Evolutionary conservation across 495 filamentous ascomycete genomes (phyloP), one percentile per base, ranked within the genome.

Genomic region (Penicillium flavigenum): DNA sequence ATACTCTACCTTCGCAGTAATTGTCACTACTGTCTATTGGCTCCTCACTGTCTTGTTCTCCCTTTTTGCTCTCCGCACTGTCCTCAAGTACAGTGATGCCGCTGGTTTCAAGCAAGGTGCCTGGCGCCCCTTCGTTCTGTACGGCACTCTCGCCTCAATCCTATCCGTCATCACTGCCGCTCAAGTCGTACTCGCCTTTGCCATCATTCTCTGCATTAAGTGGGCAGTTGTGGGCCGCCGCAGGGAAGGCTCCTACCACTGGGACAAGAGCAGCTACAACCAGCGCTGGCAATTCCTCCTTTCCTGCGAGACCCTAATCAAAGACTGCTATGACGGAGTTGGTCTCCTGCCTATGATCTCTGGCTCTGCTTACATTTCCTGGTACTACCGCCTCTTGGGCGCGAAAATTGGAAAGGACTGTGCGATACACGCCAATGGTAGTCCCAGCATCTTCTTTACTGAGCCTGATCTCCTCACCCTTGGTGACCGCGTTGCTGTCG

Each of bases 401-500:
- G 75, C 76, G 3, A 66, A 53, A 4, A 75, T 79, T 45, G 76
- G 78, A 10, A 63, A 68, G 19, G 71, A 81, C 62, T 77, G 75
- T 42, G 74, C 75, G 8, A 63, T 80, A 16, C 78, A 78, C 44
- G 74, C 73, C 16, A 75, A 74, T 38, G 76, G 77, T 2, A 55
- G 52, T 2, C 74, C 76, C 20, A 75, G 64, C 43, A 58, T 81
- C 20, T 58, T 75, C 36, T 77, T 81, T 45, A 81, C 78, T 2
- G 78, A 81, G 63, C 78, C 78, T 4, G 78, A 80, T 26, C 65
- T 80, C 26, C 56, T 81, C 1, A 71, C 61, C 0, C 51, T 81
- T 8, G 78, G 78, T 11, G 70, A 79, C 29, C 43, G 78, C 1
- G 77, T 81, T 5, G 62, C 67, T 3, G 73, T 78, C 17, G 77